Conservation (phyloP, 495 filamentous ascomycete species). For the Massariosphaeria phaeospora region DNA sequence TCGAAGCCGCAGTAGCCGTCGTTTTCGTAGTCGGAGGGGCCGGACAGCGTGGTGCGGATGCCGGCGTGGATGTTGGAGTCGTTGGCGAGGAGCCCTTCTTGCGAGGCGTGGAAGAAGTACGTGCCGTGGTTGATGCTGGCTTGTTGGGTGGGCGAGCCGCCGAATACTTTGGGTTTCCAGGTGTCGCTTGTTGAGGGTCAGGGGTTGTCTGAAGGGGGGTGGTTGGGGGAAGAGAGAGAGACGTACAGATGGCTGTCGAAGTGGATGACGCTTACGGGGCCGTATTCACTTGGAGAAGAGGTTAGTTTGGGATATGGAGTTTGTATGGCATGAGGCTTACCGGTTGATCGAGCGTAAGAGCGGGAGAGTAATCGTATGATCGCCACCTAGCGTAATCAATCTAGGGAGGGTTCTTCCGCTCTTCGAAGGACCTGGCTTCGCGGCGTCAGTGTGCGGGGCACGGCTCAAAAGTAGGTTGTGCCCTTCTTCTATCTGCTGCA, state of each 20-base stretch:
- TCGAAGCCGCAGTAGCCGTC: conserved; percentile 80
- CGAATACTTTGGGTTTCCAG: conserved; percentile 63
- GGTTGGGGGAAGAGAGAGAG: background rate
- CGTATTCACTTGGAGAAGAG: conserved; percentile 32
- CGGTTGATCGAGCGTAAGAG: conserved; percentile 47
- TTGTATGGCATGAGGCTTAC: background rate
- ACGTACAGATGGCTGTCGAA: conserved; percentile 46
- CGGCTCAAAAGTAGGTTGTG: conserved; percentile 43
- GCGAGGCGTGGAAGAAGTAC: conserved; percentile 65
- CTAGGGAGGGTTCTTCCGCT: conserved; percentile 52
- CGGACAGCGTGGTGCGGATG: conserved; percentile 71
- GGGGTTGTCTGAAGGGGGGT: background rate
- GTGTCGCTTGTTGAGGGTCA: conserved; percentile 46
- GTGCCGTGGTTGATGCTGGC: conserved; percentile 83
- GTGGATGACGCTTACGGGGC: conserved; percentile 44
- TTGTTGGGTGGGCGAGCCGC: conserved; percentile 56
- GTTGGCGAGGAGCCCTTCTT: conserved; percentile 71
- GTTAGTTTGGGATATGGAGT: background rate
- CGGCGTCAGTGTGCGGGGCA: conserved; percentile 49
- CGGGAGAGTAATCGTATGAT: conserved; percentile 61
- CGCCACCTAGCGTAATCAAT: conserved; percentile 43
- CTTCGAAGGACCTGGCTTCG: conserved; percentile 46
- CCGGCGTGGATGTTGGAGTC: conserved; percentile 83
- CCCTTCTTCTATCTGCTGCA: conserved; percentile 45
- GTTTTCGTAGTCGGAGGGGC: conserved; percentile 70